Percentiles rank a stretch among this genome's conserved stretches.
These are phyloP conservation scores for Saitozyma sp. DNA, from an alignment of 768 basidiomycete genomes.

Conservation along the genomic window DNA sequence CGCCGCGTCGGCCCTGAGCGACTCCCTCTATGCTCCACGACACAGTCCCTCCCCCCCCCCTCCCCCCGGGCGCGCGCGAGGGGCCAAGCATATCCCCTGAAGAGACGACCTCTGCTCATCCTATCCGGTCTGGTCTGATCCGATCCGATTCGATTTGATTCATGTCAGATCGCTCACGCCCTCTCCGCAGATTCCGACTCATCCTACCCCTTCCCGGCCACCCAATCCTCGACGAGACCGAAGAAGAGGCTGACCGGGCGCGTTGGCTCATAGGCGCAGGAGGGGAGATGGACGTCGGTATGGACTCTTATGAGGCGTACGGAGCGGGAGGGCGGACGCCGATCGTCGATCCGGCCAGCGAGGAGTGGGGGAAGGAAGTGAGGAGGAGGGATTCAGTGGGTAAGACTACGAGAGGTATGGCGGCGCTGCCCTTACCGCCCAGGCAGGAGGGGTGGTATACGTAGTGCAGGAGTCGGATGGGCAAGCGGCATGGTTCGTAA, in stretches of 20 bases:
- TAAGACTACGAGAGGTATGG: background rate
- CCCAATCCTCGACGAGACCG: constrained; percentile 14
- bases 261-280: constrained; percentile 18
- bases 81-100: too few species aligned
- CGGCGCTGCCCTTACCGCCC: constrained; percentile 6
- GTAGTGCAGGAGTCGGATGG: background rate
- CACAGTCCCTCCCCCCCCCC: too few species aligned
- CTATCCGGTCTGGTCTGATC: constrained; percentile 1
- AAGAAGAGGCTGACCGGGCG: constrained; percentile 20
- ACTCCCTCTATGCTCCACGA: too few species aligned
- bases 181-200: constrained; percentile 20
- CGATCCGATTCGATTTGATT: background rate
- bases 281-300: constrained; percentile 1
- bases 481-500: too few species aligned
- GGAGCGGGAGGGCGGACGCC: constrained; percentile 6
- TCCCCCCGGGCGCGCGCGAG: too few species aligned
- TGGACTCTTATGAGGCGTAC: background rate
- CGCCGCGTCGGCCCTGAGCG: background rate
- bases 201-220: constrained; percentile 18
- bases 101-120: constrained; percentile 2
- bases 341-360: background rate
- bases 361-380: background rate
- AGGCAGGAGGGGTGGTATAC: constrained; percentile 16
- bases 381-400: background rate
- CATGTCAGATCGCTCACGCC: background rate